Evolutionary conservation across 176 grass and related monocot species (phyloP).

Genomic region (Thalia dealbata): DNA sequence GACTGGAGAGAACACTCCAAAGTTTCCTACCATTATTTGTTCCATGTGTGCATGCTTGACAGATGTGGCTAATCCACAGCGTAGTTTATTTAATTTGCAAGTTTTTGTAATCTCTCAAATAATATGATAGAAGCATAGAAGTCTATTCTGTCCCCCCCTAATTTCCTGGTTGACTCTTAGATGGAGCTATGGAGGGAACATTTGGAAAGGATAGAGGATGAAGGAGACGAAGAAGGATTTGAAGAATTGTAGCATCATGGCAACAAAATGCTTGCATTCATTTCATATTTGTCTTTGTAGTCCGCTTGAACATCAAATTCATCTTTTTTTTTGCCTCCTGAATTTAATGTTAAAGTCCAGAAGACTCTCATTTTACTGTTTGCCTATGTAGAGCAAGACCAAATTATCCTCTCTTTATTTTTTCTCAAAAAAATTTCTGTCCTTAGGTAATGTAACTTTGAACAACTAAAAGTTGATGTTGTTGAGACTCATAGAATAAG

Average conservation of each 20-base stretch:
- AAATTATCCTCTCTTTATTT: too few relatives aligned
- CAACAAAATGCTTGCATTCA: background rate
- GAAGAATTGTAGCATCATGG: constrained; percentile 10
- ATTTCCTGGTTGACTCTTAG: background rate
- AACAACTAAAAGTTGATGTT: too few relatives aligned
- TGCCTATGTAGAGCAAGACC: too few relatives aligned
- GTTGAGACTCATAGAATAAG: too few relatives aligned
- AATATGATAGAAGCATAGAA: background rate
- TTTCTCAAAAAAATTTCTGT: too few relatives aligned
- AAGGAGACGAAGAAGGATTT: constrained; percentile 29
- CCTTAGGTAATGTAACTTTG: too few relatives aligned
- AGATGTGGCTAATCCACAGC: background rate
- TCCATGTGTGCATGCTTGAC: too few relatives aligned
- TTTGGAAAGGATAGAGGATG: constrained; percentile 22
- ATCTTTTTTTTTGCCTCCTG: too few relatives aligned
- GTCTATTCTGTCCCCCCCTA: background rate
- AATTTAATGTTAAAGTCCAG: too few relatives aligned
- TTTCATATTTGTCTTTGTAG: too few relatives aligned
- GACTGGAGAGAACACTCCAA: background rate
- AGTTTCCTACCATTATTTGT: background rate
- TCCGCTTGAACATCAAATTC: too few relatives aligned
- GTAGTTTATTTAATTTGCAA: background rate
- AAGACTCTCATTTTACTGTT: too few relatives aligned
- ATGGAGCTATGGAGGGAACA: constrained; percentile 23
- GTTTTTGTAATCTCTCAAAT: background rate